Evolutionary conservation across 139 green algal genomes (phyloP).

Genomic region (Coccomyxa sp.): DNA sequence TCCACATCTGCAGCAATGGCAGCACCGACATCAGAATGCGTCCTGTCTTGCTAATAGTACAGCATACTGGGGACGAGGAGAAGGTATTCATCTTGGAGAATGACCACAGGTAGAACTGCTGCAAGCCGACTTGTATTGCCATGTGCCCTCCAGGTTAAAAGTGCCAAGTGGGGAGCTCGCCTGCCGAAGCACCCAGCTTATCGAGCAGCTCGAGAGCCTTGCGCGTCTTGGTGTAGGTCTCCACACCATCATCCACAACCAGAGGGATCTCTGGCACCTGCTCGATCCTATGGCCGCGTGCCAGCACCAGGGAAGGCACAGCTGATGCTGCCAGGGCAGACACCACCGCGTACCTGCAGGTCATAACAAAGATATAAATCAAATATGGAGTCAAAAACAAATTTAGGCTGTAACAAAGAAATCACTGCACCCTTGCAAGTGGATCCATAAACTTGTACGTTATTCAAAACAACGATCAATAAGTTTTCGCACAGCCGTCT

Average conservation of each 20-base stretch:
- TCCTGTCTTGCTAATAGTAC: conserved; percentile 29
- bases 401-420: background rate
- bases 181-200: conserved; percentile 56
- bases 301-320: conserved; percentile 93
- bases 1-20: conserved; percentile 67
- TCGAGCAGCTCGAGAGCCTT: conserved; percentile 84
- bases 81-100: no score
- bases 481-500: no score
- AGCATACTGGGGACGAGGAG: no score
- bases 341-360: conserved; percentile 74
- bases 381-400: background rate
- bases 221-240: conserved; percentile 86
- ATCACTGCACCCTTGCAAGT: background rate
- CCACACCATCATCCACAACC: conserved; percentile 80
- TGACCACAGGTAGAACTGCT: no score
- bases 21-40: no score
- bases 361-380: background rate
- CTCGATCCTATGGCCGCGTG: conserved; percentile 92
- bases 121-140: no score
- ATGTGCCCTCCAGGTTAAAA: no score
- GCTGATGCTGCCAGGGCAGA: conserved; percentile 93
- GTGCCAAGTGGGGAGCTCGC: background rate
- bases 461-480: no score
- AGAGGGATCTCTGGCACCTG: conserved; percentile 94
- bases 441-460: no score